These are phyloP conservation scores for Erysiphe neolycopersici DNA, from an alignment of 2,329 filamentous ascomycete genomes.

Conservation along the genomic window DNA sequence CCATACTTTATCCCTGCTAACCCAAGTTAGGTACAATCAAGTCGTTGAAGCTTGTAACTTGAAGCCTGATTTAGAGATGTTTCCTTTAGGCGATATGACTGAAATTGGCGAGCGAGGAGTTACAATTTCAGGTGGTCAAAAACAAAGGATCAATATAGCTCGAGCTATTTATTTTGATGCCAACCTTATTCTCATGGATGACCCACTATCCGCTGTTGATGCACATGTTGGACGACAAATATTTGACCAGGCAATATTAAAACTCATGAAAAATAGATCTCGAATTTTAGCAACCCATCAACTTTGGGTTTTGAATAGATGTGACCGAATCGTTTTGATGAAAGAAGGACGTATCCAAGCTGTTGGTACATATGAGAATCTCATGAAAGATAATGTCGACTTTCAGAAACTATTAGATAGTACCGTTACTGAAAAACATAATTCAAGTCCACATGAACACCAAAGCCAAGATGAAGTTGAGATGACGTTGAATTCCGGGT, in stretches of 20 bases:
- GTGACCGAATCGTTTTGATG: slow-evolving; percentile 84
- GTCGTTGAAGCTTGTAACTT: slow-evolving; percentile 51
- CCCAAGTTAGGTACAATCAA: slow-evolving; percentile 20
- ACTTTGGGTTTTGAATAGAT: slow-evolving; percentile 71
- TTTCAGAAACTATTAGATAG: slow-evolving; percentile 68
- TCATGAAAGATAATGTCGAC: slow-evolving; percentile 18
- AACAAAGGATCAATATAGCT: slow-evolving; percentile 84
- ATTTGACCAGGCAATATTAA: slow-evolving; percentile 83
- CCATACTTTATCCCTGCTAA: slow-evolving; percentile 12
- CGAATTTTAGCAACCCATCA: slow-evolving; percentile 85
- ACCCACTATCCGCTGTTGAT: slow-evolving; percentile 41
- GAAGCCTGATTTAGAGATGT: slow-evolving; percentile 64
- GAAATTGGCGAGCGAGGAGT: slow-evolving; percentile 93
- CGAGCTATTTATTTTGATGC: slow-evolving; percentile 47
- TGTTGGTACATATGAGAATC: slow-evolving; percentile 66
- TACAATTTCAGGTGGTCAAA: slow-evolving; percentile 84
- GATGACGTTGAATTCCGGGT: slow-evolving; percentile 19
- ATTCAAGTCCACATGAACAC: slow-evolving; percentile 18
- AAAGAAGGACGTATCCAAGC: slow-evolving; percentile 63
- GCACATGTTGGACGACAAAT: slow-evolving; percentile 48
- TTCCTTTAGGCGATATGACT: slow-evolving; percentile 68
- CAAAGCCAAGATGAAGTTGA: slow-evolving; percentile 22
- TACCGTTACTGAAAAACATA: slow-evolving; percentile 33
- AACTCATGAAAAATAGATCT: slow-evolving; percentile 68
- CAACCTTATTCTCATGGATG: slow-evolving; percentile 42